Evolutionary conservation across 2,329 filamentous ascomycete species (phyloP).

Genomic region (Aspergillus alliaceus): DNA sequence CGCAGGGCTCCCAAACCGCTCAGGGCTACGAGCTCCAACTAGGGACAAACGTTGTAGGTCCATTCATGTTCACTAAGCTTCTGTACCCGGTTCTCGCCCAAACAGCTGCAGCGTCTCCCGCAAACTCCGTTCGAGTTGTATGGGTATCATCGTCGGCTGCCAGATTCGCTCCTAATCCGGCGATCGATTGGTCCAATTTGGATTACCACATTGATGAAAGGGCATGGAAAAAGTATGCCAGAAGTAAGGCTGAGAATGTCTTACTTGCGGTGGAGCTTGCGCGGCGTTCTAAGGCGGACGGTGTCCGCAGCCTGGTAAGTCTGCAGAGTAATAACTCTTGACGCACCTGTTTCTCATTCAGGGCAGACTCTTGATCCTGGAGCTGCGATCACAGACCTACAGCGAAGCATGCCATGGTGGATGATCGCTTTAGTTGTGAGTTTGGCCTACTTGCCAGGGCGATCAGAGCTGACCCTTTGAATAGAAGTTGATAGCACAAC

Average conservation of each 20-base stretch:
- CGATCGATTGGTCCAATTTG: constrained; percentile 20
- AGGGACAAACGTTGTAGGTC: constrained; percentile 39
- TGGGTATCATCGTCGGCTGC: constrained; percentile 34
- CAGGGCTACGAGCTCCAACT: constrained; percentile 39
- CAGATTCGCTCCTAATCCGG: constrained; percentile 18
- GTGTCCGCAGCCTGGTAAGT: constrained; percentile 19
- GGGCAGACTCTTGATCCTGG: constrained; percentile 12
- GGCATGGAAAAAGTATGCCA: constrained; percentile 14
- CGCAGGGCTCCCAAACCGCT: constrained; percentile 30
- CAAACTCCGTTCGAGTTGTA: constrained; percentile 31
- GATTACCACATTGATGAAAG: constrained; percentile 15
- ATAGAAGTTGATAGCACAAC: background rate
- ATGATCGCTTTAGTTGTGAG: background rate
- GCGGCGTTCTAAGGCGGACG: constrained; percentile 8
- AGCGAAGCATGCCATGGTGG: constrained; percentile 6
- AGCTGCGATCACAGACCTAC: constrained; percentile 8
- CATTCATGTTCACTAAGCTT: constrained; percentile 16
- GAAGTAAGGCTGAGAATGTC: constrained; percentile 24
- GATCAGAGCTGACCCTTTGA: background rate
- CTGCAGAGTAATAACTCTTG: background rate
- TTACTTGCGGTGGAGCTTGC: constrained; percentile 16
- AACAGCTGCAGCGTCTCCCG: constrained; percentile 26
- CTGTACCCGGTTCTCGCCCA: constrained; percentile 33
- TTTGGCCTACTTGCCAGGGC: background rate
- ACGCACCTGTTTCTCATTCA: background rate